A percentile compares a stretch with the other conserved stretches of the same genome.
These are phyloP conservation scores for Penicillium polonicum DNA, from an alignment of 2,329 filamentous ascomycete species.

Conservation along the genomic window DNA sequence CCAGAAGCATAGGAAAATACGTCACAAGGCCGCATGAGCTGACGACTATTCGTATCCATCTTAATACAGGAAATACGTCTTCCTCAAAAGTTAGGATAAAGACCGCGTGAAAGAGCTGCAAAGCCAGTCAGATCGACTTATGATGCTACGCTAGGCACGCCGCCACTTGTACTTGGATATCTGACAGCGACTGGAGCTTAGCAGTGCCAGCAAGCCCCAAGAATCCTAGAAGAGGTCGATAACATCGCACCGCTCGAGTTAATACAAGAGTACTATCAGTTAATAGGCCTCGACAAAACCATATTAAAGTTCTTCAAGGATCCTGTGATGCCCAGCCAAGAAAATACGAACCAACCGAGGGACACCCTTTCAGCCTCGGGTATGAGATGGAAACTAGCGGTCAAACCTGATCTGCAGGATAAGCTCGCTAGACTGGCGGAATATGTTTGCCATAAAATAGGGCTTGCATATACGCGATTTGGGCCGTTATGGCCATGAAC, in stretches of 20 bases:
- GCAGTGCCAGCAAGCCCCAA: not conserved
- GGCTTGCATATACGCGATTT: not conserved
- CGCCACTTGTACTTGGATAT: not conserved
- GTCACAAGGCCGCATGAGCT: too few relatives aligned
- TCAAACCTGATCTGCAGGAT: not conserved
- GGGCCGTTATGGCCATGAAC: not conserved
- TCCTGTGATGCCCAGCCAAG: not conserved
- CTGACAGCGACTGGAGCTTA: not conserved
- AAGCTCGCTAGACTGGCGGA: not conserved
- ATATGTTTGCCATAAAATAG: not conserved
- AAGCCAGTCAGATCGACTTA: too few relatives aligned
- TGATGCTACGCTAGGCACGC: not conserved
- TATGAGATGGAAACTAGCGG: not conserved
- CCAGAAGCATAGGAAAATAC: too few relatives aligned
- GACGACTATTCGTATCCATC: too few relatives aligned
- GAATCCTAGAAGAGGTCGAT: not conserved
- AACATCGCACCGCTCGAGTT: accelerated
- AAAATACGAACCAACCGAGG: not conserved
- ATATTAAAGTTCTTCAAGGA: not conserved
- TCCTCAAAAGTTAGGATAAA: not conserved
- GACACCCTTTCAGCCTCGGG: not conserved
- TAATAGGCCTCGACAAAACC: not conserved
- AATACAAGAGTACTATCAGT: too few relatives aligned
- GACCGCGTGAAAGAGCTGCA: not conserved
- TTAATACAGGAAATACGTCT: not conserved